Base-by-base conservation (phyloP, 805 yeast species). In the Metschnikowia peoriensis region DNA sequence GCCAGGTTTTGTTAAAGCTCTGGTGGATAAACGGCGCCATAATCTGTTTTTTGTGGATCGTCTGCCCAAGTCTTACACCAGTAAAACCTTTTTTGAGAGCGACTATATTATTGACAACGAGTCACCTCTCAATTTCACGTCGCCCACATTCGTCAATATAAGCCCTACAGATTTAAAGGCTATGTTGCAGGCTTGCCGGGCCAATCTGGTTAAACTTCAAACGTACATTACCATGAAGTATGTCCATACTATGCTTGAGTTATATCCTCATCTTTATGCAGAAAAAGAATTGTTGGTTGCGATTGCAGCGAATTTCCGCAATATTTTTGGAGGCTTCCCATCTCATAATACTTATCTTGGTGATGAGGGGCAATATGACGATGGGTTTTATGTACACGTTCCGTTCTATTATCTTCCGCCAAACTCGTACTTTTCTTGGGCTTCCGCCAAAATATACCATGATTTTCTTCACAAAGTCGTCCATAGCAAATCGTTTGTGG, bases 51-150 rank as follows among this genome's bases (percentile, higher is more conserved):
- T 49, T 22, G 45, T 44, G 6, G 44, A 35, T 27, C 42, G 28
- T 9, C 35, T 38, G 17, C 41, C 38, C 14, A n/a, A 32, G 27
- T 49, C 52, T 10, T 49, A 38, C 28, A 35, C 46, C 12, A 15
- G 28, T 17, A 32, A 49, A 9, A 40, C 44, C 28, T 49, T 49
- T 29, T 49, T 37, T n/a, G 39, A 44, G 11, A 45, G 52, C 38
- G 38, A 44, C 1, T 29, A 49, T 38, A 12, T 41, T 10, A 16
- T 40, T 16, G 42, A 16, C 28, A 41, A 39, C 12, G 17, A 35
- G n/a, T 49, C 52, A 1, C 52, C 52, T 4, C 28, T 49, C n/a
- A 49, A 49, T 42, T n/a, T 11, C 8, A 38, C 45, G 28, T 11
- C 17, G 9, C 41, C 49, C 14, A 4, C 16, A 8, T 44, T 44